Conservation (phyloP, 75 land plant species). For the Chamaecyparis obtusa region DNA sequence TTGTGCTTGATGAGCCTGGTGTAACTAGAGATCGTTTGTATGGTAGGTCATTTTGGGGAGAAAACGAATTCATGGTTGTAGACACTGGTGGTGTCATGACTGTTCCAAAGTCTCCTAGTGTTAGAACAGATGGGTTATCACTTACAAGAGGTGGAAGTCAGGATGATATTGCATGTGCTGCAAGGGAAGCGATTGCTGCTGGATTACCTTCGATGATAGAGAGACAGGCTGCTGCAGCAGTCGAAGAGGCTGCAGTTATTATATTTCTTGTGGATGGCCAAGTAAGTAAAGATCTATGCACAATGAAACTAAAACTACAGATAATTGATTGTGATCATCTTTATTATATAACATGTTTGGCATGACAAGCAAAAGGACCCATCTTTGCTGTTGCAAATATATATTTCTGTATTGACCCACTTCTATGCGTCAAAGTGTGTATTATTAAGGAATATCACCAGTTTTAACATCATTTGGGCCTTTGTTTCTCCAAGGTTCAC, state of each 20-base stretch:
- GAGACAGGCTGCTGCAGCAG: constrained; percentile 86
- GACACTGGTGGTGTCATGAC: constrained; percentile 98
- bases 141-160: constrained; percentile 62
- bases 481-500: background rate
- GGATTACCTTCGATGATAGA: constrained; percentile 98
- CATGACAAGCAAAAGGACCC: background rate
- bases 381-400: background rate
- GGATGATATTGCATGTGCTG: constrained; percentile 68
- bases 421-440: background rate
- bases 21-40: constrained; percentile 96
- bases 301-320: background rate
- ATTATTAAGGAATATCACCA: background rate
- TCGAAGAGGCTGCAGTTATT: constrained; percentile 76
- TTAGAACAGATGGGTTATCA: constrained; percentile 79
- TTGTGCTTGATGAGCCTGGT: constrained; percentile 98
- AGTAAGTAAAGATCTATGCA: constrained; percentile 26
- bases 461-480: background rate
- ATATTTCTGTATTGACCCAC: background rate
- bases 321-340: background rate
- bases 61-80: constrained; percentile 81
- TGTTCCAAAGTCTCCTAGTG: constrained; percentile 54
- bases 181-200: constrained; percentile 82
- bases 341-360: background rate
- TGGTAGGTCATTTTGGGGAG: constrained; percentile 86
- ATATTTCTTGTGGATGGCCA: constrained; percentile 98